These are phyloP conservation scores for Microthyrium microscopicum DNA, from an alignment of 2,329 filamentous ascomycete genomes.

Conservation along the genomic window DNA sequence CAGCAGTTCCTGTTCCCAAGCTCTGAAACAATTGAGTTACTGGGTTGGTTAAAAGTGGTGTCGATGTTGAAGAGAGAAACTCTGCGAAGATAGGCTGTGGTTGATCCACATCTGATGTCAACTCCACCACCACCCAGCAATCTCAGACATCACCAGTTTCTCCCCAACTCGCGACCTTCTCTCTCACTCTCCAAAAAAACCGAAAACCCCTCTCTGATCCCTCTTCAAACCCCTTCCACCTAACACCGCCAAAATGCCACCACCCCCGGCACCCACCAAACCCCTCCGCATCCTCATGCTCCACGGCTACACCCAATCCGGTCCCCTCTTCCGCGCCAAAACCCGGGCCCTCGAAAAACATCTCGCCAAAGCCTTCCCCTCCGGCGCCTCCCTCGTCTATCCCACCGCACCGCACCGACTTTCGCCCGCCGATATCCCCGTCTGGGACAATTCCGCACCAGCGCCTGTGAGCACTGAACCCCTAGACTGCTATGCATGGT, in stretches of 20 bases:
- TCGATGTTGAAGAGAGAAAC: no score
- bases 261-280: slow-evolving; percentile 16
- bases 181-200: background rate
- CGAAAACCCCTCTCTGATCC: slow-evolving; percentile 7
- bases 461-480: slow-evolving; percentile 21
- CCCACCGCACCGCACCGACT: slow-evolving; percentile 29
- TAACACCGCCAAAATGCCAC: slow-evolving; percentile 11
- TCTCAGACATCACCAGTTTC: no score
- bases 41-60: no score
- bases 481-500: slow-evolving; percentile 70
- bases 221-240: slow-evolving; percentile 10
- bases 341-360: slow-evolving; percentile 74
- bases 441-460: slow-evolving; percentile 38
- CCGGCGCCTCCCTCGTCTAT: slow-evolving; percentile 28
- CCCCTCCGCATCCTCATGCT: slow-evolving; percentile 33
- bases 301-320: slow-evolving; percentile 77
- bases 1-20: no score
- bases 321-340: slow-evolving; percentile 69
- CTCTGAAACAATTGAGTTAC: no score
- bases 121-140: no score
- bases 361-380: slow-evolving; percentile 55
- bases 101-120: no score
- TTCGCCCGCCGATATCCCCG: slow-evolving; percentile 32
- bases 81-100: no score
- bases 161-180: no score